These are phyloP conservation scores for Phytophthora megakarya DNA, from an alignment of 352 stramenopile genomes.

Conservation along the genomic window DNA sequence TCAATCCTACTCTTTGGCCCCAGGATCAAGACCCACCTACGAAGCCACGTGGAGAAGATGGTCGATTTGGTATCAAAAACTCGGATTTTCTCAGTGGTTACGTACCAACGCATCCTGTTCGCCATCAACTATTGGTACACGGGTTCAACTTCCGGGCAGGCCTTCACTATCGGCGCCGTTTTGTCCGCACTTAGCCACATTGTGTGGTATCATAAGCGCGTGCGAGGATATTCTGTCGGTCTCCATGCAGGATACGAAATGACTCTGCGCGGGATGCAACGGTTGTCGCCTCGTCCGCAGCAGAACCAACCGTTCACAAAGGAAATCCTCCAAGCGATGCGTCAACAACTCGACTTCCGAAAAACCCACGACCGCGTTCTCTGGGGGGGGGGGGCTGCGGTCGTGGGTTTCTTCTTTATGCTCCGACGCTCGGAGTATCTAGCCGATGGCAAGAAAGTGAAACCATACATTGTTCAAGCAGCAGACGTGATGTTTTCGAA, in stretches of 20 bases:
- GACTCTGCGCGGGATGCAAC: slow-evolving; percentile 15
- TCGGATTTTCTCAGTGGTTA: no score
- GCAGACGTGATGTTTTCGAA: no score
- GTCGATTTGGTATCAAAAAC: no score
- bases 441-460: background rate
- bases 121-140: no score
- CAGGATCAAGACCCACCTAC: no score
- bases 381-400: slow-evolving; percentile 22
- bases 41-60: no score
- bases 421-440: slow-evolving; percentile 13
- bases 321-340: background rate
- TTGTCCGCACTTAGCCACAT: slow-evolving; percentile 22
- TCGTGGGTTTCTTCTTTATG: slow-evolving; percentile 28
- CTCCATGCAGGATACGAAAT: slow-evolving; percentile 15
- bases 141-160: background rate
- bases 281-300: slow-evolving; percentile 9
- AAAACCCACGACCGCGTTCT: slow-evolving; percentile 18
- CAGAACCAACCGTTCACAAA: slow-evolving; percentile 13
- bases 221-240: background rate
- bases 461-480: slow-evolving; percentile 5
- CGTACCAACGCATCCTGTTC: no score
- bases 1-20: no score
- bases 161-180: background rate
- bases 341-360: slow-evolving; percentile 2
- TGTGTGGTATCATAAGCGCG: slow-evolving; percentile 26